These are phyloP conservation scores for Adansonia digitata DNA, from an alignment of 345 rosid genomes.

Conservation along the genomic window DNA sequence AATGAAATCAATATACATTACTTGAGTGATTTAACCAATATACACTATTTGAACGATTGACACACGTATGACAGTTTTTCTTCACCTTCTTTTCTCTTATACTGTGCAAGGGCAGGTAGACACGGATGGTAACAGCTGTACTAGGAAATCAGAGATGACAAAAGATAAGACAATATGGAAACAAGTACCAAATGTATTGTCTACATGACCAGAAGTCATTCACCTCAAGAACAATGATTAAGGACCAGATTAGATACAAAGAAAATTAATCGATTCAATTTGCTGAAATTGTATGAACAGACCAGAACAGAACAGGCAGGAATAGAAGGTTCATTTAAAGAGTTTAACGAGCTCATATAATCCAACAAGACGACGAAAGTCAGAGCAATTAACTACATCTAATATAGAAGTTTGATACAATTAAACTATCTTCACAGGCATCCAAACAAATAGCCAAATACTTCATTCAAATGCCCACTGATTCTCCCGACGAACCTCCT, in stretches of 20 bases:
- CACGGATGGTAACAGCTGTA: background rate
- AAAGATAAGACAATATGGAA: no score
- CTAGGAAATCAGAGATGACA: background rate
- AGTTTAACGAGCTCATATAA: background rate
- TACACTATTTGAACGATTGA: no score
- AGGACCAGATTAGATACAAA: background rate
- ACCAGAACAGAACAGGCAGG: background rate
- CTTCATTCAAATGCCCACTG: constrained; percentile 65
- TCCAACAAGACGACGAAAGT: background rate
- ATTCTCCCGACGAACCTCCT: constrained; percentile 55
- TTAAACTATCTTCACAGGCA: background rate
- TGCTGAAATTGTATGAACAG: background rate
- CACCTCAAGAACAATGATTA: background rate
- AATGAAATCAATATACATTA: no score
- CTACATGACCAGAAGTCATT: background rate
- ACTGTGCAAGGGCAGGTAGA: background rate
- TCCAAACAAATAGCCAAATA: background rate
- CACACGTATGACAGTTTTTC: no score
- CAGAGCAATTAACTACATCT: background rate
- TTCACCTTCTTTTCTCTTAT: background rate
- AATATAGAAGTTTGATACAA: background rate
- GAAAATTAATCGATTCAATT: background rate
- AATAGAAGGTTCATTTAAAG: background rate
- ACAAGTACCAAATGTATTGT: no score
- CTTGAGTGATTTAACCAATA: no score